Evolutionary conservation across 345 rosid genomes (phyloP).

Genomic region (Eucalyptus guilfoylei): DNA sequence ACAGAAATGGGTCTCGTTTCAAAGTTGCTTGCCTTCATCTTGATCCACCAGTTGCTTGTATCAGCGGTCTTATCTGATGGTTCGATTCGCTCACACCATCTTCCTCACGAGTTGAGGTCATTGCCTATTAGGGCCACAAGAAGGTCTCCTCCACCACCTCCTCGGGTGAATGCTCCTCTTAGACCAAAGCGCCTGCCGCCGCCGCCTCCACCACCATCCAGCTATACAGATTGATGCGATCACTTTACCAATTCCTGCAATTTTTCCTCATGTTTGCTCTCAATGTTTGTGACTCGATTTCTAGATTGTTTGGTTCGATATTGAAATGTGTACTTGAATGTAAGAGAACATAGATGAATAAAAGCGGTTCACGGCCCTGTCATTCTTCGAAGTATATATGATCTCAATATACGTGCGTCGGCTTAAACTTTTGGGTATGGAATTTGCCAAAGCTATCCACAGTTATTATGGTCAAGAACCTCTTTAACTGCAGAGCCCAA

Average conservation of each 20-base stretch:
- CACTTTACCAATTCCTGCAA: not conserved
- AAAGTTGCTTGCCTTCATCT: not conserved
- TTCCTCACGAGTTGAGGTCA: not conserved
- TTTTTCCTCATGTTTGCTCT: not conserved
- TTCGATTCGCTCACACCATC: not conserved
- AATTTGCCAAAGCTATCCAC: not conserved
- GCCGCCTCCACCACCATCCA: not conserved
- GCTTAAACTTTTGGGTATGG: not conserved
- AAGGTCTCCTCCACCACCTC: not conserved
- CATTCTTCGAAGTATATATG: too few relatives aligned
- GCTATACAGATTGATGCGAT: not conserved
- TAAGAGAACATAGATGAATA: not conserved
- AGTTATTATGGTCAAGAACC: not conserved
- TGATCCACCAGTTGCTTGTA: not conserved
- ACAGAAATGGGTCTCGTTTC: not conserved
- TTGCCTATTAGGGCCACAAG: not conserved
- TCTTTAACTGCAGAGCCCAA: not conserved
- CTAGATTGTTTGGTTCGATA: not conserved
- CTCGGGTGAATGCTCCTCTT: not conserved
- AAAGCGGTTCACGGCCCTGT: not conserved
- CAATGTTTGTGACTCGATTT: not conserved
- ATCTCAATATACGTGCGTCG: too few relatives aligned
- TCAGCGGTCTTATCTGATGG: not conserved
- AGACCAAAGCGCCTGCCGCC: rapidly evolving
- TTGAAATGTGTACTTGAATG: not conserved